A percentile compares a stretch with the other conserved stretches of the same genome.
phyloP scores from a whole-genome alignment of 768 basidiomycete genomes.

The Mycena floridula region DNA sequence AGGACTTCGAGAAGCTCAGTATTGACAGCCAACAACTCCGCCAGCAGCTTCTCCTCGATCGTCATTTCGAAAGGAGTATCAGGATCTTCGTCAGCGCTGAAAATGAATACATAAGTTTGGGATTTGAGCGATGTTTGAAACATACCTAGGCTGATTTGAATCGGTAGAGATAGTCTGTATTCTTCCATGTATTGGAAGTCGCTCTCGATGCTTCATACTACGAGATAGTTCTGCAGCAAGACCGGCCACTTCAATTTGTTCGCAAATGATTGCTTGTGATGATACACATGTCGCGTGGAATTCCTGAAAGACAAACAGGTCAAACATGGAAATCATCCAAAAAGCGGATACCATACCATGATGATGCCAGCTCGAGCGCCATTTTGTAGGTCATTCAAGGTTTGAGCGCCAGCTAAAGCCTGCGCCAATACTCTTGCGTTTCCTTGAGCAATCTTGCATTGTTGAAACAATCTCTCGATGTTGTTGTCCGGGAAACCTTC shows the following conservation, averaged over 20 bases:
- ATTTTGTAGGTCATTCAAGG: slow-evolving; percentile 38
- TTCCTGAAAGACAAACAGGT: slow-evolving; percentile 48
- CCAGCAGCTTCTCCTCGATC: slow-evolving; percentile 69
- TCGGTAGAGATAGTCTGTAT: slow-evolving; percentile 6
- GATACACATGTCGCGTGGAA: slow-evolving; percentile 73
- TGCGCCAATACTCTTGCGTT: slow-evolving; percentile 73
- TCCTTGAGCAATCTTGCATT: slow-evolving; percentile 79
- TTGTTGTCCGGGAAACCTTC: slow-evolving; percentile 86
- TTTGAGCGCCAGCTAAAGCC: slow-evolving; percentile 60
- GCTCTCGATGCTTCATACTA: slow-evolving; percentile 2
- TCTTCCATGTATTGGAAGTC: slow-evolving; percentile 16
- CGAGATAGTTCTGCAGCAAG: slow-evolving; percentile 74
- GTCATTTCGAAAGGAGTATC: slow-evolving; percentile 49
- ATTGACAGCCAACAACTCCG: slow-evolving; percentile 67
- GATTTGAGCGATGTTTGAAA: background rate
- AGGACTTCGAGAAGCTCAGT: slow-evolving; percentile 63
- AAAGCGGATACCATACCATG: slow-evolving; percentile 37
- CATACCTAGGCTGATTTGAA: background rate
- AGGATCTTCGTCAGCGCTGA: slow-evolving; percentile 24
- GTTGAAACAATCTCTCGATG: slow-evolving; percentile 74
- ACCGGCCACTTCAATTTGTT: slow-evolving; percentile 89
- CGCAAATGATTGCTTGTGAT: slow-evolving; percentile 79
- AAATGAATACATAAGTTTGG: slow-evolving; percentile 11
- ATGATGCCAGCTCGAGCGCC: slow-evolving; percentile 42
- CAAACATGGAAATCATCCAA: slow-evolving; percentile 2